Evolutionary conservation across 331 rosid species (phyloP).

Genomic region (Telfairia occidentalis): DNA sequence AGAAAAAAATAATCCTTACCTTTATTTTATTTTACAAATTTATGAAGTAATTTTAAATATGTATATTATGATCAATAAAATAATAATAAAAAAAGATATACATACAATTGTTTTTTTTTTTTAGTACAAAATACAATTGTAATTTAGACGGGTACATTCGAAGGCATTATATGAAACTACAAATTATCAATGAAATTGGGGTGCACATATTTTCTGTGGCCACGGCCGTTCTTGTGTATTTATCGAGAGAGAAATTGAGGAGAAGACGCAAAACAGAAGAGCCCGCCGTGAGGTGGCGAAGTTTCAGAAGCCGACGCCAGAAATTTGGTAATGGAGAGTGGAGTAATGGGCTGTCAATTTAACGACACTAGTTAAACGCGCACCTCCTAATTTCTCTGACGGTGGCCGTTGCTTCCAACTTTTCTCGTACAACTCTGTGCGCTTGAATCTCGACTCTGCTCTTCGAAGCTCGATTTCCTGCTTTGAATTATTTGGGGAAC

Average conservation of each 20-base stretch:
- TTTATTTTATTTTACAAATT: no score
- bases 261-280: background rate
- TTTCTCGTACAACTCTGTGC: background rate
- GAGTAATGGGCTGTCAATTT: background rate
- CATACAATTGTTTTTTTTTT: no score
- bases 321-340: background rate
- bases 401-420: background rate
- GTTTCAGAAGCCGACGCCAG: background rate
- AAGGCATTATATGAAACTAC: background rate
- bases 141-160: background rate
- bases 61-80: no score
- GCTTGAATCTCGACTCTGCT: background rate
- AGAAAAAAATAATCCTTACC: no score
- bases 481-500: background rate
- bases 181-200: background rate
- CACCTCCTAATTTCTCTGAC: background rate
- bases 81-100: no score
- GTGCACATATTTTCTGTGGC: slow-evolving; percentile 7
- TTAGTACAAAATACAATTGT: no score
- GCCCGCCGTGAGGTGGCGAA: background rate
- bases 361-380: background rate
- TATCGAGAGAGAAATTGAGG: background rate
- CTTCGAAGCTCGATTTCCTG: background rate
- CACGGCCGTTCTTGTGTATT: background rate
- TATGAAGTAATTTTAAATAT: no score